These are phyloP conservation scores for Fomes fomentarius DNA, from an alignment of 1,284 basidiomycete genomes.

Conservation along the genomic window DNA sequence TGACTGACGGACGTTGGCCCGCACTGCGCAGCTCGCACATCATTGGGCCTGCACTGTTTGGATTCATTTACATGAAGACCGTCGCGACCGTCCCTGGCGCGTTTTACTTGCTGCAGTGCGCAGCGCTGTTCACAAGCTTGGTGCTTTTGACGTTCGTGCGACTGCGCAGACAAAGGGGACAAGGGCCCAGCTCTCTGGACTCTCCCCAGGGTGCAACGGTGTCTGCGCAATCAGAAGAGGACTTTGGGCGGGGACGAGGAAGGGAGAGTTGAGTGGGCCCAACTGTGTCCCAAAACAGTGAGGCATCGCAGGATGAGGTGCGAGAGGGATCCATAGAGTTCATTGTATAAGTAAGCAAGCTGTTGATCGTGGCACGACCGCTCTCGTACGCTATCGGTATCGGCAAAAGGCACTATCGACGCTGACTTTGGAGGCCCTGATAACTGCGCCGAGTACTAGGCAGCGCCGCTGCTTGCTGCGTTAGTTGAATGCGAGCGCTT, in stretches of 20 bases:
- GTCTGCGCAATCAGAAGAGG: not conserved
- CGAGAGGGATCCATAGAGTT: too few species aligned
- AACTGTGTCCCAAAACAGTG: too few species aligned
- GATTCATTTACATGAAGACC: conserved; percentile 57
- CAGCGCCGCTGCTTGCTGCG: too few species aligned
- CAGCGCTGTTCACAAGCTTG: conserved; percentile 40
- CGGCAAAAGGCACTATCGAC: too few species aligned
- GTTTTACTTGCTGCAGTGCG: conserved; percentile 53
- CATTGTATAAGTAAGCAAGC: too few species aligned
- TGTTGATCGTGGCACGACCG: too few species aligned
- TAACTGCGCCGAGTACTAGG: too few species aligned
- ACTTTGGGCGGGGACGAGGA: not conserved
- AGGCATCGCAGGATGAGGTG: too few species aligned
- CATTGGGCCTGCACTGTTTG: conserved; percentile 59
- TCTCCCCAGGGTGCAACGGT: not conserved
- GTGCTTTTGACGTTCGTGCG: conserved; percentile 45
- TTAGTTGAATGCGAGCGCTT: too few species aligned
- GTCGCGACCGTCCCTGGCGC: conserved; percentile 56
- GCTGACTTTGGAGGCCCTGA: too few species aligned
- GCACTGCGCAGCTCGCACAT: conserved; percentile 46
- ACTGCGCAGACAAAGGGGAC: conserved; percentile 28
- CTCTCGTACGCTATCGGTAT: too few species aligned
- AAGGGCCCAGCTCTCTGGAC: not conserved
- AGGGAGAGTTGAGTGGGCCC: too few species aligned
- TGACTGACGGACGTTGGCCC: not conserved